Conservation (phyloP, 768 basidiomycete genomes). For the Multifurca ochricompacta region DNA sequence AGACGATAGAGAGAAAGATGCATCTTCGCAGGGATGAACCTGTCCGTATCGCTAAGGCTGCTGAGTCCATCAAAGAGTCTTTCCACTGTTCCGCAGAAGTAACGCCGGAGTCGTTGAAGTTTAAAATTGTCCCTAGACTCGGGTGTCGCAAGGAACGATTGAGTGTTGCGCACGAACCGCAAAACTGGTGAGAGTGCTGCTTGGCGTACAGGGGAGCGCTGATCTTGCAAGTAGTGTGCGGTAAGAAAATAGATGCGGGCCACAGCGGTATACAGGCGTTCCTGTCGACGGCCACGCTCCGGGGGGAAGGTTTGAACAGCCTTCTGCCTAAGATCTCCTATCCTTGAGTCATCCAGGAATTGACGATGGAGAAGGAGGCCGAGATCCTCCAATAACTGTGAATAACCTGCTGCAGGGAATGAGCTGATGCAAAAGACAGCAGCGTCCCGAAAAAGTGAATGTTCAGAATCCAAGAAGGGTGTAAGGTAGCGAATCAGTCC, state of each 20-base stretch:
- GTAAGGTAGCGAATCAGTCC: constrained; percentile 80
- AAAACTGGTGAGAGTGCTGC: constrained; percentile 72
- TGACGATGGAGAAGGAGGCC: constrained; percentile 73
- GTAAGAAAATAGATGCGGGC: constrained; percentile 86
- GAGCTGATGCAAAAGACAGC: constrained; percentile 86
- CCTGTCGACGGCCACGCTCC: constrained; percentile 62
- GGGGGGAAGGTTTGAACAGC: constrained; percentile 34
- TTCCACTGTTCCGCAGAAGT: constrained; percentile 87
- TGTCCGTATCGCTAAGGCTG: constrained; percentile 62
- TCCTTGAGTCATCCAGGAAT: constrained; percentile 68
- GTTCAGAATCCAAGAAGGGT: constrained; percentile 82
- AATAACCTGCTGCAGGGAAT: constrained; percentile 69
- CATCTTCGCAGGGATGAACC: constrained; percentile 67
- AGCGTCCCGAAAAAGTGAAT: constrained; percentile 73
- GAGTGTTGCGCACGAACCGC: constrained; percentile 80
- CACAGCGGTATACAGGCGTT: constrained; percentile 76
- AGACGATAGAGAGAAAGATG: constrained; percentile 74
- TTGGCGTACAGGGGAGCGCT: constrained; percentile 59
- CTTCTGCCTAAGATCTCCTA: constrained; percentile 29
- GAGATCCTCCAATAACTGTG: constrained; percentile 77
- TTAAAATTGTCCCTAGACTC: constrained; percentile 71
- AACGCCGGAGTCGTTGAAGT: constrained; percentile 74
- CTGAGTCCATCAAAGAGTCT: constrained; percentile 74
- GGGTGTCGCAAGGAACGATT: constrained; percentile 62
- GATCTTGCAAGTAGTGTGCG: constrained; percentile 64